phyloP scores from a whole-genome alignment of 306 rosid species.

The Trifolium dubium region DNA sequence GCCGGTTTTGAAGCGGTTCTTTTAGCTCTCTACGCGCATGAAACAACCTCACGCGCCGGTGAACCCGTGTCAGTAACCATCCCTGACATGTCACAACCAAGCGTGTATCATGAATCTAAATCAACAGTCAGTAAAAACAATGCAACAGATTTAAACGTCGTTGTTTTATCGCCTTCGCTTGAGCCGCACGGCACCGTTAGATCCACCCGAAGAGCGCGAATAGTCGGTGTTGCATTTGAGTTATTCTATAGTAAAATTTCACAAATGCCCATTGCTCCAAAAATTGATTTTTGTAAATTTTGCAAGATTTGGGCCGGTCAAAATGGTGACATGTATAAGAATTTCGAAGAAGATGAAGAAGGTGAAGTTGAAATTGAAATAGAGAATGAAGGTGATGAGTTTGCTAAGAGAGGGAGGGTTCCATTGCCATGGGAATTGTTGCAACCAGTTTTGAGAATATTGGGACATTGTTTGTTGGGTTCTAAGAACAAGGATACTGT shows the following conservation, averaged over 20 bases:
- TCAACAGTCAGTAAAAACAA: conserved; percentile 32
- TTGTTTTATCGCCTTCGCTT: conserved; percentile 51
- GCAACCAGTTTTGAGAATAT: conserved; percentile 63
- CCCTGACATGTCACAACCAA: conserved; percentile 63
- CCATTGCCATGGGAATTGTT: conserved; percentile 74
- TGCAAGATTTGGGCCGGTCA: conserved; percentile 69
- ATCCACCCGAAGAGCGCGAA: conserved; percentile 68
- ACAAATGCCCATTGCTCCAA: conserved; percentile 51
- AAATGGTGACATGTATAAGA: conserved; percentile 43
- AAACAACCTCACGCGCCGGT: conserved; percentile 63
- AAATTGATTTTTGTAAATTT: conserved; percentile 69
- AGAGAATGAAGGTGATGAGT: neutral
- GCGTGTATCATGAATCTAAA: conserved; percentile 68
- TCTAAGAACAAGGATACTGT: conserved; percentile 13
- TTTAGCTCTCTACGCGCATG: conserved; percentile 71
- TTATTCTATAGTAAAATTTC: conserved; percentile 54
- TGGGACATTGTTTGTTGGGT: conserved; percentile 73
- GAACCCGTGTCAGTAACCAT: conserved; percentile 58
- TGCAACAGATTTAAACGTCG: conserved; percentile 49
- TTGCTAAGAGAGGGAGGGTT: conserved; percentile 52
- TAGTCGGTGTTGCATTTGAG: conserved; percentile 70
- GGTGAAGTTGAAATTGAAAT: neutral
- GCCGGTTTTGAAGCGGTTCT: conserved; percentile 85
- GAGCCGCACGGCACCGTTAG: conserved; percentile 77
- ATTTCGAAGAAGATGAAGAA: neutral